Conservation (phyloP, 495 filamentous ascomycete species). For the Oidiodendron maius region DNA sequence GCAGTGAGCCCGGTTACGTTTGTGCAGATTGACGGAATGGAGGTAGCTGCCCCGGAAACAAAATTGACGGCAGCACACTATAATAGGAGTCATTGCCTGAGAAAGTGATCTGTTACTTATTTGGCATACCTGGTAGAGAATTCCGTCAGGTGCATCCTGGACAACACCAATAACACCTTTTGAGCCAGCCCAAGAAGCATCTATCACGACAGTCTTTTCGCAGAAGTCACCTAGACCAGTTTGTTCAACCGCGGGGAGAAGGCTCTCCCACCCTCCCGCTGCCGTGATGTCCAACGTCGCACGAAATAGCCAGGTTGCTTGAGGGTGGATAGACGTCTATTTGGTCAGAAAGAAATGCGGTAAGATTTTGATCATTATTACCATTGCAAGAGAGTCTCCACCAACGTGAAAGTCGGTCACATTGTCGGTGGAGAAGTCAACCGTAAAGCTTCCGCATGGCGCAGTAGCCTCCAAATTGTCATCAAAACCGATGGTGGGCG, state of each 20-base stretch:
- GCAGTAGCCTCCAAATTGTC: conserved; percentile 32
- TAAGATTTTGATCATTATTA: no score
- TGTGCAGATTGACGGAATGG: conserved; percentile 28
- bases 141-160: conserved; percentile 36
- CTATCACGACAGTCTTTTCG: conserved; percentile 30
- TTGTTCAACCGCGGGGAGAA: conserved; percentile 40
- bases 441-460: conserved; percentile 42
- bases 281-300: conserved; percentile 37
- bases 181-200: conserved; percentile 37
- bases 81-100: background rate
- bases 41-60: conserved; percentile 31
- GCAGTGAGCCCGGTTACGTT: conserved; percentile 36
- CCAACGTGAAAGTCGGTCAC: conserved; percentile 45
- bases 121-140: conserved; percentile 42
- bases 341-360: background rate
- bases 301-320: conserved; percentile 43
- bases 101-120: no score
- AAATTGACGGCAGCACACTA: conserved; percentile 48
- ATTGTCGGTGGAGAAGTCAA: conserved; percentile 28
- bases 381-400: conserved; percentile 18
- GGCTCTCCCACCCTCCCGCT: conserved; percentile 39
- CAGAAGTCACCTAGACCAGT: conserved; percentile 40
- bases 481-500: conserved; percentile 38
- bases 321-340: conserved; percentile 34
- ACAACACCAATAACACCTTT: conserved; percentile 42